Conservation (phyloP, 345 rosid species). For the Pistacia atlantica region DNA sequence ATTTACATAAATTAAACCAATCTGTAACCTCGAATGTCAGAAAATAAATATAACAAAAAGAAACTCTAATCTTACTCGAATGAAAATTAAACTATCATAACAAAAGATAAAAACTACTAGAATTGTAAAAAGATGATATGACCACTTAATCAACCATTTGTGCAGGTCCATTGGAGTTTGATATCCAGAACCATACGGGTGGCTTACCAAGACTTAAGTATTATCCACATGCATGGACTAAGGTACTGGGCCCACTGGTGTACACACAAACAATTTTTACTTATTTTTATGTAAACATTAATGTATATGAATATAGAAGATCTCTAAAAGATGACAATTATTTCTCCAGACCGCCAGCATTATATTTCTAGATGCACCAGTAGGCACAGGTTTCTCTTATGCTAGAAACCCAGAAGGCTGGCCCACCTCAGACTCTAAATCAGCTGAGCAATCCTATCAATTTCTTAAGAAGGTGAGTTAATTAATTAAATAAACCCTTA, state of each 20-base stretch:
- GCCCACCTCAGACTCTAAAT: slow-evolving; percentile 15
- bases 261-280: too few relatives aligned
- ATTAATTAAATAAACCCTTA: too few relatives aligned
- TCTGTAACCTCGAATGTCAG: too few relatives aligned
- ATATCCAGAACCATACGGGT: slow-evolving; percentile 13
- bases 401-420: slow-evolving; percentile 3
- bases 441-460: slow-evolving; percentile 13
- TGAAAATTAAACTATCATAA: too few relatives aligned
- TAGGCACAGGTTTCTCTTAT: slow-evolving; percentile 17
- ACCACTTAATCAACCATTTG: too few relatives aligned
- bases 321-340: background rate
- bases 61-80: too few relatives aligned
- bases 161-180: slow-evolving; percentile 21
- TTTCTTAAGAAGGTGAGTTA: slow-evolving; percentile 19
- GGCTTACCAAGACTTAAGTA: slow-evolving; percentile 13
- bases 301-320: too few relatives aligned
- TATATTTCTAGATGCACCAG: slow-evolving; percentile 35
- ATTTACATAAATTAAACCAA: too few relatives aligned
- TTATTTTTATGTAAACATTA: too few relatives aligned
- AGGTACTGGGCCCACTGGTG: background rate
- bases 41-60: too few relatives aligned
- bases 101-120: too few relatives aligned
- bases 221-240: slow-evolving; percentile 28
- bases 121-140: too few relatives aligned
- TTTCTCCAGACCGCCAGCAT: slow-evolving; percentile 33